Percentiles rank a stretch among this genome's conserved stretches.
These are phyloP conservation scores for Carex scoparia DNA, from an alignment of 176 grass and related monocot genomes.

Conservation along the genomic window DNA sequence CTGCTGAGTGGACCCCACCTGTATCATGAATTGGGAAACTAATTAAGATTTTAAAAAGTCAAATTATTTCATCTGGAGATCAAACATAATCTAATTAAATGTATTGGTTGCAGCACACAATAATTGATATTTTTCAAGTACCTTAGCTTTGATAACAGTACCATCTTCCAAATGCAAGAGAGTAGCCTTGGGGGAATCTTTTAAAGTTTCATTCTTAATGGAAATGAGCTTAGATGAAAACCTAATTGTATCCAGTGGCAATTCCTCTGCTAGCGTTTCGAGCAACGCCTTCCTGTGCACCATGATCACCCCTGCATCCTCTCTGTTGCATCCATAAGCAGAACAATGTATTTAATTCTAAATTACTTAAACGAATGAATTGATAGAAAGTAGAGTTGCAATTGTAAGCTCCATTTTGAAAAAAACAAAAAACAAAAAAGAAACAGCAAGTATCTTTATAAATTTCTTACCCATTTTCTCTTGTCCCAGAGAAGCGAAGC, in stretches of 20 bases:
- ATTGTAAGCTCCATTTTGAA: background rate
- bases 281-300: conserved; percentile 45
- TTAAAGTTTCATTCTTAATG: conserved; percentile 24
- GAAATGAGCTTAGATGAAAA: conserved; percentile 56
- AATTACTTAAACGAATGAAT: background rate
- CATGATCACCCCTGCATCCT: conserved; percentile 14
- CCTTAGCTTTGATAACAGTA: conserved; percentile 56
- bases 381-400: background rate
- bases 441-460: background rate
- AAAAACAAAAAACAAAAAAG: background rate
- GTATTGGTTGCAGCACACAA: background rate
- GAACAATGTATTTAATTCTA: background rate
- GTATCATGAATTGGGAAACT: background rate
- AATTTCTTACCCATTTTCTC: conserved; percentile 29
- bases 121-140: conserved; percentile 9
- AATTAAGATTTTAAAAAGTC: background rate
- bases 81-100: background rate
- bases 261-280: conserved; percentile 53
- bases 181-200: too few species aligned
- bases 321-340: conserved; percentile 1
- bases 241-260: conserved; percentile 49
- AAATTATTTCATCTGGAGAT: background rate
- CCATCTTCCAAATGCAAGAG: conserved; percentile 48
- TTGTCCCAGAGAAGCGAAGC: conserved; percentile 27
- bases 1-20: conserved; percentile 51